Evolutionary conservation across 164 flowering plant genomes (phyloP).

Genomic region (Macadamia integrifolia): DNA sequence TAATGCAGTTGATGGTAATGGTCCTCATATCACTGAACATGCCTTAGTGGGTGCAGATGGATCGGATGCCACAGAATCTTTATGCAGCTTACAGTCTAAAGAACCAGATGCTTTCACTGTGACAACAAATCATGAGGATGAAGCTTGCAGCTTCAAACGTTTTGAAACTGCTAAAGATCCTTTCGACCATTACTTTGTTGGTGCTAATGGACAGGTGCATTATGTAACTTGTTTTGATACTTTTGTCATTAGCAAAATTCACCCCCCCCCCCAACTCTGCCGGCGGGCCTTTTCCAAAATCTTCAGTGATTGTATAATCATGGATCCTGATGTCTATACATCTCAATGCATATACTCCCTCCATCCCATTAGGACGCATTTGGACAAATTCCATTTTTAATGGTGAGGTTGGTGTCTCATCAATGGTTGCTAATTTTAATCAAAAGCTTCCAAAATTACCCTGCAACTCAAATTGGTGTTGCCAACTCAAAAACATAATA

Average conservation of each 20-base stretch:
- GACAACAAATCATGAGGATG: slow-evolving; percentile 17
- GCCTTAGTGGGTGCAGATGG: slow-evolving; percentile 21
- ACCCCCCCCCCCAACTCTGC: too few relatives aligned
- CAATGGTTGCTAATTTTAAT: too few relatives aligned
- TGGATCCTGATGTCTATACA: too few relatives aligned
- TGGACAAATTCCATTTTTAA: too few relatives aligned
- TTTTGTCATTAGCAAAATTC: not conserved
- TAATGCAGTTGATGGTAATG: slow-evolving; percentile 19
- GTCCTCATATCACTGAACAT: slow-evolving; percentile 14
- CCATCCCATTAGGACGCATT: too few relatives aligned
- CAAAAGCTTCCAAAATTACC: too few relatives aligned
- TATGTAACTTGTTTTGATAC: not conserved
- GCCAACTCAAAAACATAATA: too few relatives aligned
- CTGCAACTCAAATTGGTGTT: too few relatives aligned
- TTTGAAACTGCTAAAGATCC: slow-evolving; percentile 86
- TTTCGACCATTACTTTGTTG: slow-evolving; percentile 65
- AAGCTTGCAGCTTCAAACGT: slow-evolving; percentile 44
- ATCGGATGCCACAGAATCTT: slow-evolving; percentile 22
- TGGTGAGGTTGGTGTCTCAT: too few relatives aligned
- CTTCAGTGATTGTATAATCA: too few relatives aligned
- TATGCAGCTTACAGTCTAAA: slow-evolving; percentile 25
- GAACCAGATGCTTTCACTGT: slow-evolving; percentile 18
- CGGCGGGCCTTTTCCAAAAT: too few relatives aligned
- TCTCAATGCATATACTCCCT: too few relatives aligned
- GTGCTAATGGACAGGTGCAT: slow-evolving; percentile 55